A percentile compares a stretch with the other conserved stretches of the same genome.
phyloP scores from a whole-genome alignment of 2,329 filamentous ascomycete genomes.

The Microcyclospora tardicrescens region DNA sequence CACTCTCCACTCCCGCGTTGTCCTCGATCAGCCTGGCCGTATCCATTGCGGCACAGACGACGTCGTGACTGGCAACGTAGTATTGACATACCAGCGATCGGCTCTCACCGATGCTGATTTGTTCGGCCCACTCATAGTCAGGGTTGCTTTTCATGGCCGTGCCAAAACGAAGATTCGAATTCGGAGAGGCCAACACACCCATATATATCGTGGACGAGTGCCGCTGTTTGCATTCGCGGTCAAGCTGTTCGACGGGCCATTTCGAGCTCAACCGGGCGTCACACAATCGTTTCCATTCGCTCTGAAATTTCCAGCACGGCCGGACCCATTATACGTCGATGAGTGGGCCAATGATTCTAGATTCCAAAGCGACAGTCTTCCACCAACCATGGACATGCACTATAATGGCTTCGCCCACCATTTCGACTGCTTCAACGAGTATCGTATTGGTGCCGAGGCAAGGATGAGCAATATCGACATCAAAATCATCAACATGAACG shows the following conservation, averaged over 20 bases:
- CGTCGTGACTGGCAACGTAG: slow-evolving; percentile 3
- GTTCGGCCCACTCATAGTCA: slow-evolving; percentile 4
- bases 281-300: slow-evolving; percentile 2
- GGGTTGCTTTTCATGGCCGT: slow-evolving; percentile 2
- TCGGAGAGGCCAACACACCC: slow-evolving; percentile 1
- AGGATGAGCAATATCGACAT: slow-evolving; percentile 5
- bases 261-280: not conserved
- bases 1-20: slow-evolving; percentile 1
- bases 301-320: slow-evolving; percentile 2
- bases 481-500: not conserved
- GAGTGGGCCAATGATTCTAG: no score
- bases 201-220: slow-evolving; percentile 5
- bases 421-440: slow-evolving; percentile 1
- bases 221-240: slow-evolving; percentile 2
- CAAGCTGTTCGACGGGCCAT: slow-evolving; percentile 3
- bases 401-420: no score
- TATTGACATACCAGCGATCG: slow-evolving; percentile 1
- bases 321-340: no score
- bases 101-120: not conserved
- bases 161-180: slow-evolving; percentile 6
- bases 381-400: no score
- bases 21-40: slow-evolving; percentile 2
- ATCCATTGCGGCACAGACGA: slow-evolving; percentile 3
- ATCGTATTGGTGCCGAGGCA: slow-evolving; percentile 1
- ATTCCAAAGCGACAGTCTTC: no score